These are phyloP conservation scores for Picochlorum sp. DNA, from an alignment of 139 green algal species.

Conservation along the genomic window DNA sequence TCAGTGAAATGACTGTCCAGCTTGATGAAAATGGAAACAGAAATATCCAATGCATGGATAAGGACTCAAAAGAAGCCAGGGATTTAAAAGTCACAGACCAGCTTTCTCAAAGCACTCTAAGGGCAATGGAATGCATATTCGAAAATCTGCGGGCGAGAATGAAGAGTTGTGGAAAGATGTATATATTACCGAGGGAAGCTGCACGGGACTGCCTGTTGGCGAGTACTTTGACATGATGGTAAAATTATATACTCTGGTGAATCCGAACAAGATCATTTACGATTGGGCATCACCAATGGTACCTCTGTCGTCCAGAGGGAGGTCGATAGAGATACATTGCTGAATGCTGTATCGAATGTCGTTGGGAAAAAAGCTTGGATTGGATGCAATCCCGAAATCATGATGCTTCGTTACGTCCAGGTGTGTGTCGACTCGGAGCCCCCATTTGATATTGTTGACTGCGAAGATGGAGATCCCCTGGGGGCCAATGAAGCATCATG, in stretches of 20 bases:
- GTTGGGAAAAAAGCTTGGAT: background rate
- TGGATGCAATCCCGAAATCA: background rate
- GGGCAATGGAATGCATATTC: background rate
- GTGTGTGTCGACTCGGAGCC: background rate
- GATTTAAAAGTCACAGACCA: background rate
- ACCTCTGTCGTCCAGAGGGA: background rate
- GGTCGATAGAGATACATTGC: constrained; percentile 1
- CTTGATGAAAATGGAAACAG: background rate
- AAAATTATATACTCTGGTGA: background rate
- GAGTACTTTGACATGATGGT: constrained; percentile 1
- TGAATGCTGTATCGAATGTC: background rate
- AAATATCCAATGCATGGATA: constrained; percentile 1
- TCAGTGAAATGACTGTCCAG: background rate
- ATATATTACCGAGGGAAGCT: background rate
- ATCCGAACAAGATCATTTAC: constrained; percentile 1
- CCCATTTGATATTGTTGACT: background rate
- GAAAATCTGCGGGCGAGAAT: background rate
- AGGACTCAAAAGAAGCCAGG: background rate
- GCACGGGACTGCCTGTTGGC: background rate
- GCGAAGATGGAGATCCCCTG: background rate
- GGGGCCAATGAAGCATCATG: background rate
- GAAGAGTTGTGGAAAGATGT: background rate
- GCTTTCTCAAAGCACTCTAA: constrained; percentile 4
- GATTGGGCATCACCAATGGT: background rate
- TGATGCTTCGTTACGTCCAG: constrained; percentile 1